Evolutionary conservation across 1,139 yeast genomes (phyloP), one percentile per base, ranked within the genome.

Genomic region (Yueomyces sp.): DNA sequence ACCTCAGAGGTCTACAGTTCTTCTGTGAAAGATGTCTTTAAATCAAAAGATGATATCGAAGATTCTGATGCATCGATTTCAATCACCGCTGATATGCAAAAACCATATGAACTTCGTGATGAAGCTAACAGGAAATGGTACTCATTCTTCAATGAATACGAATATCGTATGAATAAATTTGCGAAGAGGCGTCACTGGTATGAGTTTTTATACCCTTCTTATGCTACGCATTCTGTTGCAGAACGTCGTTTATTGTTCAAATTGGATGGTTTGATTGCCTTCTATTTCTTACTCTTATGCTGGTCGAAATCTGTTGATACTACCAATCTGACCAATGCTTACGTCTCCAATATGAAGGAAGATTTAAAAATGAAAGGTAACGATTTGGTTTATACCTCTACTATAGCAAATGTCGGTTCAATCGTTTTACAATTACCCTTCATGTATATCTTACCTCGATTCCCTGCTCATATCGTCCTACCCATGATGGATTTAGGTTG

Each of bases 241-340:
- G 76, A 75, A 64, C 59, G 72, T 51, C 62, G 55, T 39, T 64
- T 81, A 41, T 65, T 82, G 40, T 59, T 73, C 57, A 82, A 82
- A 56, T 60, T 81, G 41, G 93, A 82, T 54, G 45, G 79, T 9
- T 54, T 78, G 38, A 65, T 81, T 48, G 73, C 81, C 3, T 61
- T 76, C 37, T 81, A 76, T 56, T 70, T 81, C 33, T 66, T 79
- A 51, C 63, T 77, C 63, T 75, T 79, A 26, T 80, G 78, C 59
- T 81, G 85, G 82, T 79, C 78, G 41, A 81, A 81, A 55, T 77
- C 77, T 45, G 64, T 81, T 42, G 89, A 81, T 57, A 73, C 73
- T 46, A 68, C 77, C 39, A 64, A 63, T 53, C 64, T 76, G 42
- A 73, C 75, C 44, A 78, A 76, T 55, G 86, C 87, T n/a, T 81